These are phyloP conservation scores for Boletus tomentosulus DNA, from an alignment of 768 basidiomycete species.

Conservation along the genomic window DNA sequence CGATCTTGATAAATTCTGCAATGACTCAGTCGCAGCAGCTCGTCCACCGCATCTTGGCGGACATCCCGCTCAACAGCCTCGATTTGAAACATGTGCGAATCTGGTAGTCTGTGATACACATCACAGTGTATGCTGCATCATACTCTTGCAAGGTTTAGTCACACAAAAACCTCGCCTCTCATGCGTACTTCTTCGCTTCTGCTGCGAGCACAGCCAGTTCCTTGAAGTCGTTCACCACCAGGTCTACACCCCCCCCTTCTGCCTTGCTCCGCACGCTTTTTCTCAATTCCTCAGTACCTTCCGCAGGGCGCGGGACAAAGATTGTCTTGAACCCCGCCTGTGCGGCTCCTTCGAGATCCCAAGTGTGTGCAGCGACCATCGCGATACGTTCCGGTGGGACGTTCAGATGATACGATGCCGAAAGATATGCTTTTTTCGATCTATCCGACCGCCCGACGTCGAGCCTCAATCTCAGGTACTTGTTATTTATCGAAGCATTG, in stretches of 20 bases:
- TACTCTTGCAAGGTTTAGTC: too few relatives aligned
- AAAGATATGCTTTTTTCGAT: conserved; percentile 46
- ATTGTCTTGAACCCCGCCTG: conserved; percentile 52
- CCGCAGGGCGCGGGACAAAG: conserved; percentile 50
- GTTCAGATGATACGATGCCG: conserved; percentile 45
- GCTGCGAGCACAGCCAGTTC: conserved; percentile 40
- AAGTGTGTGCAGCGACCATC: conserved; percentile 63
- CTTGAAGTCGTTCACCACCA: conserved; percentile 47
- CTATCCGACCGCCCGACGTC: conserved; percentile 10
- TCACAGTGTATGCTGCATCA: too few relatives aligned
- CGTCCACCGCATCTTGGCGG: too few relatives aligned
- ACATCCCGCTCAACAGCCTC: too few relatives aligned
- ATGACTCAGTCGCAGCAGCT: too few relatives aligned
- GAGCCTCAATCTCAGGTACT: not conserved
- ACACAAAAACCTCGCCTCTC: not conserved
- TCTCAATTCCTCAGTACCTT: conserved; percentile 32
- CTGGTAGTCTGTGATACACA: too few relatives aligned
- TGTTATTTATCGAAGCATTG: not conserved
- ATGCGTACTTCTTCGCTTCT: conserved; percentile 7
- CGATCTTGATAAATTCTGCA: too few relatives aligned
- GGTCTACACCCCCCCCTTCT: conserved; percentile 58
- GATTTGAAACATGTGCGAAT: too few relatives aligned
- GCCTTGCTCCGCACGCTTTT: conserved; percentile 39
- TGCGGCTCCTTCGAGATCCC: conserved; percentile 53
- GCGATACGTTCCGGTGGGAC: conserved; percentile 44